Evolutionary conservation across 352 stramenopile genomes (phyloP).

Genomic region (Phytopythium montanum): DNA sequence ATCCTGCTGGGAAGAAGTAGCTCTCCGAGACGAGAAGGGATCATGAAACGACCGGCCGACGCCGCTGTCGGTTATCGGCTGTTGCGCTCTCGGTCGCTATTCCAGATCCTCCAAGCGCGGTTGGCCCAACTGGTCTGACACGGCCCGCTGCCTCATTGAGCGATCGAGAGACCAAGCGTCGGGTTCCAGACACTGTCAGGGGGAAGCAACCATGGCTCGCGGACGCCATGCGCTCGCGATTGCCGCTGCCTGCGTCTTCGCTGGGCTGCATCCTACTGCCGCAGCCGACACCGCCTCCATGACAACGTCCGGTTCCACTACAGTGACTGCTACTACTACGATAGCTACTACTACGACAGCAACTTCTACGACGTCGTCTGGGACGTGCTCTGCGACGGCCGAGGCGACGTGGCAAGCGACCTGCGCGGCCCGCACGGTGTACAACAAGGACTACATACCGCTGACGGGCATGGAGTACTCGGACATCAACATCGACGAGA

Average conservation of each 20-base stretch:
- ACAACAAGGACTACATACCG: slow-evolving; percentile 57
- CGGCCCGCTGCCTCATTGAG: slow-evolving; percentile 2
- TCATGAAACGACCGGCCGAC: background rate
- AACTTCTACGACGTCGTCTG: slow-evolving; percentile 11
- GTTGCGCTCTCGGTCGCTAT: background rate
- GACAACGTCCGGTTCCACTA: background rate
- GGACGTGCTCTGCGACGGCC: slow-evolving; percentile 52
- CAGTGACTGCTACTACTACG: background rate
- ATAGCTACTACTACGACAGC: background rate
- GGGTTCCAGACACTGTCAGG: background rate
- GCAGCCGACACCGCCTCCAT: background rate
- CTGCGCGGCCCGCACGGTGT: slow-evolving; percentile 42
- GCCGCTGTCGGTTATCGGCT: background rate
- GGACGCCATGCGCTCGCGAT: background rate
- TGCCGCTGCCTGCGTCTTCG: background rate
- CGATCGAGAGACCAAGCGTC: background rate
- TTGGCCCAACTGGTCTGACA: background rate
- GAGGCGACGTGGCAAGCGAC: slow-evolving; percentile 50
- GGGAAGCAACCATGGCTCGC: background rate
- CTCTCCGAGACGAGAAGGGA: background rate
- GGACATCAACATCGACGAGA: slow-evolving; percentile 63
- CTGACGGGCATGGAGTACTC: slow-evolving; percentile 42
- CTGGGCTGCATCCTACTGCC: background rate
- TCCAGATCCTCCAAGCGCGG: background rate
- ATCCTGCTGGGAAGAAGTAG: too few species aligned